phyloP scores from a whole-genome alignment of 352 stramenopile genomes.

The Pythium insidiosum region DNA sequence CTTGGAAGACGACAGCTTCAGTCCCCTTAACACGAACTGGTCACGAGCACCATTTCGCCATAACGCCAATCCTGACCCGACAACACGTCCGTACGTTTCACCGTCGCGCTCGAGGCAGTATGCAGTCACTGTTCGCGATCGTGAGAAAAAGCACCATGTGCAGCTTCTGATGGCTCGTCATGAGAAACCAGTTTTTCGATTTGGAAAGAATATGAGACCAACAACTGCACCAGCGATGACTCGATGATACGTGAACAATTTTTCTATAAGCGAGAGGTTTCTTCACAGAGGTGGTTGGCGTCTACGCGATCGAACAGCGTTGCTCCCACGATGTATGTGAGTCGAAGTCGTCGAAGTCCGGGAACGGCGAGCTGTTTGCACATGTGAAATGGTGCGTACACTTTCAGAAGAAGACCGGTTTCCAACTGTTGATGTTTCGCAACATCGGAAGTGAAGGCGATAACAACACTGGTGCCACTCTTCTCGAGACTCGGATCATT shows the following conservation, averaged over 20 bases:
- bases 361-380: slow-evolving; percentile 19
- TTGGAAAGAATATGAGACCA: slow-evolving; percentile 4
- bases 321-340: slow-evolving; percentile 36
- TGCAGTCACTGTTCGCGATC: no score
- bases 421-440: slow-evolving; percentile 21
- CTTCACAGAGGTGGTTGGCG: background rate
- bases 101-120: no score
- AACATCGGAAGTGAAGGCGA: slow-evolving; percentile 23
- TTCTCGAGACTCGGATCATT: no score
- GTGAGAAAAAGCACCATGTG: slow-evolving; percentile 12
- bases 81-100: background rate
- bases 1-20: no score
- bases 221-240: no score
- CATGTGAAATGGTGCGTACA: slow-evolving; percentile 60
- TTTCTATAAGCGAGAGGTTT: background rate
- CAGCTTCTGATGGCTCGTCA: slow-evolving; percentile 9
- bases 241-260: no score
- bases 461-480: no score
- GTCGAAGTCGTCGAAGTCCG: slow-evolving; percentile 9
- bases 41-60: no score
- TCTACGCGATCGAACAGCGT: slow-evolving; percentile 30
- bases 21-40: no score
- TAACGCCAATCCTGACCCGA: no score
- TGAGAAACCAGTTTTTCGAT: slow-evolving; percentile 15
- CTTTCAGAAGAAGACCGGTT: slow-evolving; percentile 21